A percentile compares a stretch with the other conserved stretches of the same genome.
Evolutionary conservation across 495 filamentous ascomycete genomes (phyloP).

Genomic region (Amniculicola lignicola): DNA sequence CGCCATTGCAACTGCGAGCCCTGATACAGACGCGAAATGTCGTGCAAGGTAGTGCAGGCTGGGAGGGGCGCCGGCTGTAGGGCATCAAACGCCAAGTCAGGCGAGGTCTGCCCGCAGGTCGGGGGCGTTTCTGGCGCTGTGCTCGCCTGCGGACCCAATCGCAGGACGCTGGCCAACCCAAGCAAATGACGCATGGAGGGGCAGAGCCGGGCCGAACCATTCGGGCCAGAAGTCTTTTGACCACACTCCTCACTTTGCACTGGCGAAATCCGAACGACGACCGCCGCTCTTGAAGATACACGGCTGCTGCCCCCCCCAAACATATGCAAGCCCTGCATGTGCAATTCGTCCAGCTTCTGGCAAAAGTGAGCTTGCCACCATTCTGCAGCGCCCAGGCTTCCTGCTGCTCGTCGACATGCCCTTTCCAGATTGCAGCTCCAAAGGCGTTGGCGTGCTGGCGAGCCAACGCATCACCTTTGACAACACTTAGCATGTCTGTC

Average conservation of each 20-base stretch:
- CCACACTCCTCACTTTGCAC: background rate
- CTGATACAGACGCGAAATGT: conserved; percentile 12
- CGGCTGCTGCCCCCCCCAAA: background rate
- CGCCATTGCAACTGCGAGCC: background rate
- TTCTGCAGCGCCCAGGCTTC: conserved; percentile 27
- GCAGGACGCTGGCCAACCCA: background rate
- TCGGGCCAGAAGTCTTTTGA: background rate
- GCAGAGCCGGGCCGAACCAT: background rate
- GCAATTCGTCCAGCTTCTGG: conserved; percentile 7
- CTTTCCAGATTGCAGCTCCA: conserved; percentile 34
- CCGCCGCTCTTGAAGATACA: background rate
- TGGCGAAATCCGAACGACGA: background rate
- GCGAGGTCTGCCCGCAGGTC: background rate
- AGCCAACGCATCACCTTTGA: conserved; percentile 39
- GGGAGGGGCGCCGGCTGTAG: conserved; percentile 18
- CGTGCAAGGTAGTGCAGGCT: conserved; percentile 22
- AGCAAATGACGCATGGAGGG: conserved; percentile 21
- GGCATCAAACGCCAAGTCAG: conserved; percentile 17
- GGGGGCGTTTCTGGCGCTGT: conserved; percentile 3
- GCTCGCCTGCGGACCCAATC: conserved; percentile 26
- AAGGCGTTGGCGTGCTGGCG: conserved; percentile 35
- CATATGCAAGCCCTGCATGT: background rate
- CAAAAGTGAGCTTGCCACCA: conserved; percentile 16
- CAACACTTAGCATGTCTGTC: conserved; percentile 36
- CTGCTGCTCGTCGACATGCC: conserved; percentile 30